Conservation (phyloP, 2,329 filamentous ascomycete genomes). For the Colletotrichum nymphaeae region DNA sequence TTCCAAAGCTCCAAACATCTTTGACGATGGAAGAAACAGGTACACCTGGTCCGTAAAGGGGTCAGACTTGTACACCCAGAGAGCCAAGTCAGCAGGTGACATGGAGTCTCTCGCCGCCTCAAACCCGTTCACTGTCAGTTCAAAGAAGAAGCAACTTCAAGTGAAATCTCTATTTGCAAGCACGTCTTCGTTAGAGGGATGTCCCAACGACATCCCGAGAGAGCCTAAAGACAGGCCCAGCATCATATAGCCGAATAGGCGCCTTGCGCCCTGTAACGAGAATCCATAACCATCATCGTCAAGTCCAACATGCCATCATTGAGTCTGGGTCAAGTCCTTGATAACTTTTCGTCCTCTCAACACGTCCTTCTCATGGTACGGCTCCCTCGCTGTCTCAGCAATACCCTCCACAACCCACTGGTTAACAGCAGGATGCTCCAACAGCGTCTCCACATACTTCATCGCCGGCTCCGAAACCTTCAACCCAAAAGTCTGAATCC, state of each 20-base stretch:
- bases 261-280: not conserved
- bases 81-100: no score
- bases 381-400: conserved; percentile 50
- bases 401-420: conserved; percentile 52
- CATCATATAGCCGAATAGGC: not conserved
- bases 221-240: not conserved
- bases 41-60: no score
- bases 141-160: not conserved
- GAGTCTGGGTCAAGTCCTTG: conserved; percentile 14
- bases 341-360: conserved; percentile 17
- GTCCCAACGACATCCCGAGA: not conserved
- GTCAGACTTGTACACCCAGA: no score
- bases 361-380: conserved; percentile 16
- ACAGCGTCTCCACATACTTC: conserved; percentile 48
- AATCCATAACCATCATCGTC: not conserved
- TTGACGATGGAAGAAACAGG: no score
- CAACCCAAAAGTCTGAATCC: conserved; percentile 51
- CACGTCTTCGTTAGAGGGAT: not conserved
- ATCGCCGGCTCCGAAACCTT: conserved; percentile 43
- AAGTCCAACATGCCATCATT: not conserved
- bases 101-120: no score
- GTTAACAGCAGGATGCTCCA: conserved; percentile 48
- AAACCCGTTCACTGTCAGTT: no score
- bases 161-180: not conserved
- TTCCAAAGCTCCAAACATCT: no score